phyloP scores from a whole-genome alignment of 495 filamentous ascomycete genomes.

The Aspergillus sparsus region DNA sequence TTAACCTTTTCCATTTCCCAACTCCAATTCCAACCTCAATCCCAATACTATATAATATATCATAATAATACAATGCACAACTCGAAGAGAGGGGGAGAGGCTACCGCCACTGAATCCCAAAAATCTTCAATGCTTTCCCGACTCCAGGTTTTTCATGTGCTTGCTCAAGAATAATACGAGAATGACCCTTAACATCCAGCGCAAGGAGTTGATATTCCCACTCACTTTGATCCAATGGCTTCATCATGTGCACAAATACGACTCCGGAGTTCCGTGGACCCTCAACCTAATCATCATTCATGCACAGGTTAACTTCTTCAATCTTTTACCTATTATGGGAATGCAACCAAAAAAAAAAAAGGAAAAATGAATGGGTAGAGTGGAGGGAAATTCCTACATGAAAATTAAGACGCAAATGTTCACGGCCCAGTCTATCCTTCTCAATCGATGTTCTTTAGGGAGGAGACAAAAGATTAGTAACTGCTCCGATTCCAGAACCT shows the following conservation, averaged over 20 bases:
- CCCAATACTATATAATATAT: not conserved
- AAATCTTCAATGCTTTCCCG: constrained; percentile 46
- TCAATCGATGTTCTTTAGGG: constrained; percentile 57
- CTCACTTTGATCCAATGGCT: constrained; percentile 59
- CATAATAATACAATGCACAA: constrained; percentile 15
- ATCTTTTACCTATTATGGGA: not conserved
- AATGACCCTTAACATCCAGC: constrained; percentile 70
- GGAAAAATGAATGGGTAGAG: too few relatives aligned
- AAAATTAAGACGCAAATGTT: constrained; percentile 87
- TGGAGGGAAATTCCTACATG: constrained; percentile 54
- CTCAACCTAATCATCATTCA: constrained; percentile 60
- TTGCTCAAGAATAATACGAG: constrained; percentile 52
- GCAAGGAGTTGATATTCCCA: constrained; percentile 81
- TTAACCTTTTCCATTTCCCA: too few relatives aligned
- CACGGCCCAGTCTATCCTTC: constrained; percentile 71
- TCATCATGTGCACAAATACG: constrained; percentile 77
- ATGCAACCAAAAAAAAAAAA: not conserved
- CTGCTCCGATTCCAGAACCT: too few relatives aligned
- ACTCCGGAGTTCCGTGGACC: constrained; percentile 74
- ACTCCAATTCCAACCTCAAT: too few relatives aligned
- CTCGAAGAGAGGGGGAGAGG: not conserved
- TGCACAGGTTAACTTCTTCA: not conserved
- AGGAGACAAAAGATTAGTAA: not conserved
- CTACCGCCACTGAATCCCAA: constrained; percentile 56
- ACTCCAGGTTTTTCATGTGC: constrained; percentile 42